Conservation (phyloP, 345 rosid genomes). For the Anacardium occidentale region DNA sequence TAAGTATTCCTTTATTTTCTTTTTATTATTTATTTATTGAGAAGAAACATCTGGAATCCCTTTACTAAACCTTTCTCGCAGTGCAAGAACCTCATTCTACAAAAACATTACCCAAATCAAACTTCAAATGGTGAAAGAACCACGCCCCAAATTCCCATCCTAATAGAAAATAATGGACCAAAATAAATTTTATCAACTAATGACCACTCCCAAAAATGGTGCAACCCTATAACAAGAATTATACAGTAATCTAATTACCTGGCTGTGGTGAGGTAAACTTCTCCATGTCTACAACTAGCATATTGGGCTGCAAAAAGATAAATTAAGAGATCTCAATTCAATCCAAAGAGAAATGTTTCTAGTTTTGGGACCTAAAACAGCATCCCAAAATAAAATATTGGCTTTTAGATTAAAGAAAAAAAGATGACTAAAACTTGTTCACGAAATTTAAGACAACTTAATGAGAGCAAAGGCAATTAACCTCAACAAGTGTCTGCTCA, state of each 20-base stretch:
- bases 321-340: conserved; percentile 19
- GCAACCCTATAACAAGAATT: conserved; percentile 7
- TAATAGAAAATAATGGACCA: neutral
- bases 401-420: neutral
- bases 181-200: neutral
- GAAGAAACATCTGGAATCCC: neutral
- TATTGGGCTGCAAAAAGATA: conserved; percentile 72
- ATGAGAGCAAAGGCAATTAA: conserved; percentile 21
- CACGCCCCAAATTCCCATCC: neutral
- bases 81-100: neutral
- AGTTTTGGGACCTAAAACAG: neutral
- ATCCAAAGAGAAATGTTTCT: neutral
- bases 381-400: neutral
- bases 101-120: neutral
- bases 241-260: conserved; percentile 44
- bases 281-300: conserved; percentile 92
- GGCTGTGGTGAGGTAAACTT: conserved; percentile 60
- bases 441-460: neutral
- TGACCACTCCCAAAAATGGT: neutral
- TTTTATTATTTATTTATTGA: too few relatives aligned
- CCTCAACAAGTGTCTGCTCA: conserved; percentile 87
- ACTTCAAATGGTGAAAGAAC: neutral
- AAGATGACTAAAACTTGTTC: neutral
- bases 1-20: too few relatives aligned
- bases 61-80: neutral